These are phyloP conservation scores for Rubroshorea leprosula DNA, from an alignment of 345 rosid species.

Conservation along the genomic window DNA sequence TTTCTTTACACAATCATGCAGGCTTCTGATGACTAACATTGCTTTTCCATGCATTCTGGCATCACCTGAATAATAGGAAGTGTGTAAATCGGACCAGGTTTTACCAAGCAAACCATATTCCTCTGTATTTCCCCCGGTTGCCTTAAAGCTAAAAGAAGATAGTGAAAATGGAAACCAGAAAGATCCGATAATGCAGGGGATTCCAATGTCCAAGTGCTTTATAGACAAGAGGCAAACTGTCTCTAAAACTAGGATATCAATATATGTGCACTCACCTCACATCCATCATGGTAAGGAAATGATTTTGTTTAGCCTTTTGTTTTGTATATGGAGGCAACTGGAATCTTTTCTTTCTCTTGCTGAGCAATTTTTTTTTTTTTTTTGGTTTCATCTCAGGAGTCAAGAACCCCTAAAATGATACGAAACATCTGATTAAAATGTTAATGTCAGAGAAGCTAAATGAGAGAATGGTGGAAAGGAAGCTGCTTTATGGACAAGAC, in stretches of 20 bases:
- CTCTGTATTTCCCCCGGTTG: not conserved
- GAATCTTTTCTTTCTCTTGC: not conserved
- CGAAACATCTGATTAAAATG: constrained; percentile 3
- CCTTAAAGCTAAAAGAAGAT: constrained; percentile 6
- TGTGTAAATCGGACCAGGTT: constrained; percentile 9
- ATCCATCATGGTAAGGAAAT: constrained; percentile 7
- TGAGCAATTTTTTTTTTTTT: not conserved
- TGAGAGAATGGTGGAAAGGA: constrained; percentile 16
- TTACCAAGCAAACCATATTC: constrained; percentile 4
- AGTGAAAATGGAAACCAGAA: constrained; percentile 5
- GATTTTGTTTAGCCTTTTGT: not conserved
- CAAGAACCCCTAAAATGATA: not conserved
- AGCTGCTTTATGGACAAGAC: not conserved
- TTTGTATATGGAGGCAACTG: too few relatives aligned
- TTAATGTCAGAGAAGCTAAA: constrained; percentile 11
- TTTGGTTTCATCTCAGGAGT: constrained; percentile 12
- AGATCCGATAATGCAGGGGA: constrained; percentile 7
- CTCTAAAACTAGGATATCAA: constrained; percentile 10
- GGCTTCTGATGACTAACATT: not conserved
- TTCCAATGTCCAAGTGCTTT: constrained; percentile 4
- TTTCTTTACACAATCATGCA: not conserved
- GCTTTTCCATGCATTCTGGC: constrained; percentile 14
- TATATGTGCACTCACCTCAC: constrained; percentile 3
- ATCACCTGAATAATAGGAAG: constrained; percentile 13
- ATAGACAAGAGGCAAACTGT: constrained; percentile 9